Conservation (phyloP, 306 rosid species). For the Albizia julibrissin region DNA sequence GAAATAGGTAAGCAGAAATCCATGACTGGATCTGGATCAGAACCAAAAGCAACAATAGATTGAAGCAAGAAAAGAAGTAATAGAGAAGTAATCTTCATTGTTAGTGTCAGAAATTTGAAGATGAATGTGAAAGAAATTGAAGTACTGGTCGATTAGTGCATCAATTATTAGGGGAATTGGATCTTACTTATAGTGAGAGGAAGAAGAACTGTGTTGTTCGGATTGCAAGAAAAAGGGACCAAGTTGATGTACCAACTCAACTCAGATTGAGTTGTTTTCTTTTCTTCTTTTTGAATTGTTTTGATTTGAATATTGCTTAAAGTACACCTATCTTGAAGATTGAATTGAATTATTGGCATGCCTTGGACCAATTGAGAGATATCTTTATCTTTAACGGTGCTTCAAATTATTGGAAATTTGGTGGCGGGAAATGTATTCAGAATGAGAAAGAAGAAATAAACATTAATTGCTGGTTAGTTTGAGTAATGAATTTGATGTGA, state of each 20-base stretch:
- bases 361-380: conserved; percentile 5
- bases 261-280: conserved; percentile 26
- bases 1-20: conserved; percentile 74
- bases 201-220: background rate
- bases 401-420: conserved; percentile 8
- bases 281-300: background rate
- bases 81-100: conserved; percentile 26
- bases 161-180: conserved; percentile 29
- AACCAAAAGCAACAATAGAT: conserved; percentile 44
- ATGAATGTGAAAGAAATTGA: background rate
- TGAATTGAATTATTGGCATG: background rate
- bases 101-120: conserved; percentile 22
- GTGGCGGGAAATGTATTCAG: background rate
- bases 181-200: conserved; percentile 24
- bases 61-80: conserved; percentile 38
- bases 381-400: background rate
- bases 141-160: conserved; percentile 1
- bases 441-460: background rate
- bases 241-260: conserved; percentile 26
- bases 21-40: conserved; percentile 88
- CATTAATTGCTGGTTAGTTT: background rate
- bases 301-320: conserved; percentile 41
- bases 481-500: background rate
- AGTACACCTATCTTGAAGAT: conserved; percentile 26
- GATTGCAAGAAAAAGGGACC: conserved; percentile 40